These are phyloP conservation scores for Stagonosporopsis vannaccii DNA, from an alignment of 2,329 filamentous ascomycete species.

Conservation along the genomic window DNA sequence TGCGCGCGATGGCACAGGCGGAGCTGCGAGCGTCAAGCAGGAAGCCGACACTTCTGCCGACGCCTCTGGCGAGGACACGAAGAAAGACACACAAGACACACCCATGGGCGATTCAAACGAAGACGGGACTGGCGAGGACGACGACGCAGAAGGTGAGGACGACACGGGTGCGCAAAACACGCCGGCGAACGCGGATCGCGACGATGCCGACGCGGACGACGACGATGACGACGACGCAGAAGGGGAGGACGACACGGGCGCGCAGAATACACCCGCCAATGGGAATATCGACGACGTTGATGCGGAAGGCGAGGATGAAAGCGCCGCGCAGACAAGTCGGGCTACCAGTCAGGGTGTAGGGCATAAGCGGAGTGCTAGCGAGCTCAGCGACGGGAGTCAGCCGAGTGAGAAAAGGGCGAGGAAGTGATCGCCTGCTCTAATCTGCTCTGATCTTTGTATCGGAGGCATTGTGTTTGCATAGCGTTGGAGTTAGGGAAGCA, in stretches of 20 bases:
- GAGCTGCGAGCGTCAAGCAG: constrained; percentile 23
- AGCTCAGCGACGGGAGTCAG: constrained; percentile 65
- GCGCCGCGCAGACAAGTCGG: constrained; percentile 37
- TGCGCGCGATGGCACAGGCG: constrained; percentile 22
- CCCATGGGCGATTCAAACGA: constrained; percentile 44
- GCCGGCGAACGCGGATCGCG: constrained; percentile 18
- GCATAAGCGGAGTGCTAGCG: constrained; percentile 84
- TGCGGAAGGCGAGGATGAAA: constrained; percentile 46
- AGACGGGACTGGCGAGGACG: constrained; percentile 32
- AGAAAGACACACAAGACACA: constrained; percentile 33
- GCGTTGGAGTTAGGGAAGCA: constrained; percentile 1
- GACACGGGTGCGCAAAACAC: constrained; percentile 17
- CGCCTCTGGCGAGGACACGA: not conserved
- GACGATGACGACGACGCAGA: constrained; percentile 31
- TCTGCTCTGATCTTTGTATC: not conserved
- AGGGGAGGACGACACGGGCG: constrained; percentile 29
- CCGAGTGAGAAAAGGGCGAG: constrained; percentile 43
- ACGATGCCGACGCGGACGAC: constrained; percentile 41
- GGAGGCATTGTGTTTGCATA: not conserved
- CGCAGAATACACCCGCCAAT: constrained; percentile 6
- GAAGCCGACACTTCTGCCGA: constrained; percentile 6
- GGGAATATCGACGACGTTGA: constrained; percentile 32
- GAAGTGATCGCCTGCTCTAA: too few species aligned
- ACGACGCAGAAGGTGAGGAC: constrained; percentile 36
- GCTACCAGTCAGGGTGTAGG: constrained; percentile 38